Evolutionary conservation across 176 grass and related monocot species (phyloP).

Genomic region (Cenchrus fungigraminus): DNA sequence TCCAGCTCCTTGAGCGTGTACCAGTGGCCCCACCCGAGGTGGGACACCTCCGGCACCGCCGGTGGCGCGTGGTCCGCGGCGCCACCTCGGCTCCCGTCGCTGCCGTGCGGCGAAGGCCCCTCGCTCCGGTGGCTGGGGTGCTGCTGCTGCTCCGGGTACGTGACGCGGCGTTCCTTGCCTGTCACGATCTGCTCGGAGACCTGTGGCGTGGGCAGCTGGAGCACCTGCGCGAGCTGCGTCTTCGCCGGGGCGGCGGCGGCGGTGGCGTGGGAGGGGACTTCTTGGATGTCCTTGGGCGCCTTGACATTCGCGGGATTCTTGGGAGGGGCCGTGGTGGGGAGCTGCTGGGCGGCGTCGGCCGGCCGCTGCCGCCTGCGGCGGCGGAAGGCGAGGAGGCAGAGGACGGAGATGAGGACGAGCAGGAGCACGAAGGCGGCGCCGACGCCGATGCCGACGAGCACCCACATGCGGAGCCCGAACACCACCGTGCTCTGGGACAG

Average conservation of each 20-base stretch:
- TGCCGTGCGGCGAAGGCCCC: constrained; percentile 59
- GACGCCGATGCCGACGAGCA: constrained; percentile 67
- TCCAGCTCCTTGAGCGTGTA: constrained; percentile 92
- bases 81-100: constrained; percentile 48
- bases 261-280: constrained; percentile 33
- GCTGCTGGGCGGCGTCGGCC: constrained; percentile 13
- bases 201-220: constrained; percentile 33
- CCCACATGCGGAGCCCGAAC: constrained; percentile 87
- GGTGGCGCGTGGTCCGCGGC: constrained; percentile 47
- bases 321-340: constrained; percentile 40
- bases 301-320: constrained; percentile 41
- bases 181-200: constrained; percentile 48
- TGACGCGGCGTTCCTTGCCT: constrained; percentile 63
- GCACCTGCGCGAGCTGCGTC: constrained; percentile 44
- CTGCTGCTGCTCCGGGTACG: constrained; percentile 53
- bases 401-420: constrained; percentile 67
- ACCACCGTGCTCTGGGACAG: constrained; percentile 75
- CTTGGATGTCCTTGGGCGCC: constrained; percentile 53
- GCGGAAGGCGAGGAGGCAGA: constrained; percentile 64
- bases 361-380: constrained; percentile 38
- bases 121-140: constrained; percentile 52
- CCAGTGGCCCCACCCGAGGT: constrained; percentile 90
- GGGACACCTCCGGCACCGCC: constrained; percentile 65
- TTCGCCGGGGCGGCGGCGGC: constrained; percentile 8
- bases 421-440: constrained; percentile 80